These are phyloP conservation scores for Clonostachys rhizophaga DNA, from an alignment of 2,329 filamentous ascomycete genomes.

Conservation along the genomic window DNA sequence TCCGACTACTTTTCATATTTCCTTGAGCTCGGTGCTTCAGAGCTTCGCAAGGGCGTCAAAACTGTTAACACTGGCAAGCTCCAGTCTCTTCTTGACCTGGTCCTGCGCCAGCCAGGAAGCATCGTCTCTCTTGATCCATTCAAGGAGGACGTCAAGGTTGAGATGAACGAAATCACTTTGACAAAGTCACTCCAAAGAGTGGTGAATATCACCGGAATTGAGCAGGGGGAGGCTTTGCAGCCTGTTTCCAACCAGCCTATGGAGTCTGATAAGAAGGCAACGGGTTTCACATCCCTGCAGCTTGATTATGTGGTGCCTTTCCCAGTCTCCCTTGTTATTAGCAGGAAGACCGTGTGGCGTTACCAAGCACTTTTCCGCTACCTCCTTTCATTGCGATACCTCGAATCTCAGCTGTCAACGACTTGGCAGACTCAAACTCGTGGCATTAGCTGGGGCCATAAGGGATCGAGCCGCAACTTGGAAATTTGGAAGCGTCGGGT, in stretches of 20 bases:
- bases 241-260: slow-evolving; percentile 58
- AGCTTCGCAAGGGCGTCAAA: slow-evolving; percentile 85
- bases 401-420: slow-evolving; percentile 80
- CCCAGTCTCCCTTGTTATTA: slow-evolving; percentile 90
- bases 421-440: slow-evolving; percentile 91
- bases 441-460: slow-evolving; percentile 75
- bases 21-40: slow-evolving; percentile 83
- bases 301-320: slow-evolving; percentile 95
- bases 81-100: slow-evolving; percentile 91
- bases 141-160: slow-evolving; percentile 96
- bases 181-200: slow-evolving; percentile 94
- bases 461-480: slow-evolving; percentile 65
- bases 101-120: slow-evolving; percentile 91
- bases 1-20: slow-evolving; percentile 99
- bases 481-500: slow-evolving; percentile 92
- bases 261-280: slow-evolving; percentile 83
- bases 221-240: slow-evolving; percentile 79
- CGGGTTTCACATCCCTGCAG: slow-evolving; percentile 87
- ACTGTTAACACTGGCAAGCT: slow-evolving; percentile 88
- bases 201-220: slow-evolving; percentile 92
- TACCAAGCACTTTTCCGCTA: slow-evolving; percentile 97
- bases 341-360: slow-evolving; percentile 91
- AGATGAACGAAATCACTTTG: slow-evolving; percentile 92
- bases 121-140: slow-evolving; percentile 92
- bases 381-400: slow-evolving; percentile 79